These are phyloP conservation scores for Clarireedia homoeocarpa DNA, from an alignment of 2,329 filamentous ascomycete genomes.

Conservation along the genomic window DNA sequence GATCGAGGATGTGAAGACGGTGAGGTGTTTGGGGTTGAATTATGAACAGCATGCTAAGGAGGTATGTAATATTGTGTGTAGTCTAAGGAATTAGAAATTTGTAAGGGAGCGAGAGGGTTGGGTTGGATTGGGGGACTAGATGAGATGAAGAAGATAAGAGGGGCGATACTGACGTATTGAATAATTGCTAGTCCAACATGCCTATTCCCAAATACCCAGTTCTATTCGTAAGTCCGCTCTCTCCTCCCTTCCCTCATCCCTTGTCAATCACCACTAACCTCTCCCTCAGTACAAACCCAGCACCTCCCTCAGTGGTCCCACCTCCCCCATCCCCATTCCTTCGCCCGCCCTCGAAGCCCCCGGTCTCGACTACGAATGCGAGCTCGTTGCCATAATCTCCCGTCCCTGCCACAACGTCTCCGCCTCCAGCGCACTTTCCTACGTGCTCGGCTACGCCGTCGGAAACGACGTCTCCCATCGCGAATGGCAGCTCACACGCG, in stretches of 20 bases:
- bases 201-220: conserved; percentile 64
- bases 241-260: neutral
- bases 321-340: conserved; percentile 58
- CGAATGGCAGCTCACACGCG: conserved; percentile 64
- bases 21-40: conserved; percentile 64
- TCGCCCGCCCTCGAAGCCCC: conserved; percentile 54
- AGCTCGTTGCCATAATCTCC: conserved; percentile 67
- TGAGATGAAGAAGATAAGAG: neutral
- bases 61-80: conserved; percentile 28
- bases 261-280: neutral
- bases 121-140: neutral
- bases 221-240: conserved; percentile 45
- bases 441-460: conserved; percentile 67
- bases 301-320: conserved; percentile 57
- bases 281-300: conserved; percentile 49
- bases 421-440: conserved; percentile 57
- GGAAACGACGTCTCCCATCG: conserved; percentile 77
- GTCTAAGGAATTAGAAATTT: neutral
- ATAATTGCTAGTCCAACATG: conserved; percentile 45
- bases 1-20: conserved; percentile 53
- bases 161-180: neutral
- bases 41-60: conserved; percentile 66
- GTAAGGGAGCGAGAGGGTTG: too few relatives aligned
- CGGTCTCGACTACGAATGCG: conserved; percentile 74
- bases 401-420: conserved; percentile 57